A percentile compares a stretch with the other conserved stretches of the same genome.
These are phyloP conservation scores for Ciborinia camelliae DNA, from an alignment of 2,329 filamentous ascomycete genomes.

Conservation along the genomic window DNA sequence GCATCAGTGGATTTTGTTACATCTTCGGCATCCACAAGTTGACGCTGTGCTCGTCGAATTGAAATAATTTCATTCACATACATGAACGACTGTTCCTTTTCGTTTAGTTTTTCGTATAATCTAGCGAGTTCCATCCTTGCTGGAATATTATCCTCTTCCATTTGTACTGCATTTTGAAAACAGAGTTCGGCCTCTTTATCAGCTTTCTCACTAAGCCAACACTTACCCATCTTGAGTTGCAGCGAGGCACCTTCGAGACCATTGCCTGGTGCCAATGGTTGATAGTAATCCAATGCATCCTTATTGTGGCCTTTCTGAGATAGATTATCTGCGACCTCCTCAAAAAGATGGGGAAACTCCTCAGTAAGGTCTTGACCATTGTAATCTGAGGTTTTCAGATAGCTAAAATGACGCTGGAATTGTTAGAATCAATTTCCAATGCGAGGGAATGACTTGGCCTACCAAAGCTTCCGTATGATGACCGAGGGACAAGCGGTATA, in stretches of 20 bases:
- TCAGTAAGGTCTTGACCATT: conserved; percentile 49
- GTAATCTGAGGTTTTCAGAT: conserved; percentile 62
- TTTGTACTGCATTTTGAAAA: conserved; percentile 70
- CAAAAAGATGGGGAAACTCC: conserved; percentile 75
- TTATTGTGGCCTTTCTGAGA: conserved; percentile 48
- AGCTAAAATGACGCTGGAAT: conserved; percentile 60
- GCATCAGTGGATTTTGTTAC: neutral
- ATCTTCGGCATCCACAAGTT: conserved; percentile 49
- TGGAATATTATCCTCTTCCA: conserved; percentile 68
- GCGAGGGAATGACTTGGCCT: conserved; percentile 37
- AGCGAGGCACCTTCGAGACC: conserved; percentile 47
- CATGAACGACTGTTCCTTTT: conserved; percentile 72
- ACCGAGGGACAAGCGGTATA: conserved; percentile 73
- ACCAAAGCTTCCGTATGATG: conserved; percentile 71
- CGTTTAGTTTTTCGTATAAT: conserved; percentile 73
- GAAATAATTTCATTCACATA: conserved; percentile 72
- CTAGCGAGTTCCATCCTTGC: conserved; percentile 77
- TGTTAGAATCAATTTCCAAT: conserved; percentile 21
- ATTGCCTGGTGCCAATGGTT: conserved; percentile 49
- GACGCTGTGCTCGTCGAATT: conserved; percentile 7
- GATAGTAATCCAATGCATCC: conserved; percentile 57
- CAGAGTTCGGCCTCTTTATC: conserved; percentile 70
- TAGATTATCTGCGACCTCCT: conserved; percentile 63
- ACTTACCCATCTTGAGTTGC: conserved; percentile 51
- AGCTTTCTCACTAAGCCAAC: conserved; percentile 62